A percentile compares a stretch with the other conserved stretches of the same genome.
These are phyloP conservation scores for Lipomyces orientalis DNA, from an alignment of 805 yeast genomes.

Conservation along the genomic window DNA sequence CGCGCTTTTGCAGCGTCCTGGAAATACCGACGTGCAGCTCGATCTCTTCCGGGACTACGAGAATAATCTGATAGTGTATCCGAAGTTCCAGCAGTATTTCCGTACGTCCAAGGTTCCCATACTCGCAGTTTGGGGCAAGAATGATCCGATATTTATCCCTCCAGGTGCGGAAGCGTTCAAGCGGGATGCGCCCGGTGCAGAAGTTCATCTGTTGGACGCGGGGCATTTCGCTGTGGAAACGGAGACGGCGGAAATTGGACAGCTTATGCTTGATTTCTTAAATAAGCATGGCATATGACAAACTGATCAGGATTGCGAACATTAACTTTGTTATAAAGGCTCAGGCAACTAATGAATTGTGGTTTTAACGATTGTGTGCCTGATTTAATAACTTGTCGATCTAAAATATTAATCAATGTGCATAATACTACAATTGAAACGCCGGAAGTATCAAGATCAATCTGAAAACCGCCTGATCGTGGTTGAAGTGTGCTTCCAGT, in stretches of 20 bases:
- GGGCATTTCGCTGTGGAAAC: constrained; percentile 52
- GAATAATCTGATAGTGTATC: constrained; percentile 48
- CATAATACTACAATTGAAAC: no score
- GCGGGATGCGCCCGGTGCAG: constrained; percentile 45
- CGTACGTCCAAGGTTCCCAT: constrained; percentile 46
- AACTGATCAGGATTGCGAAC: not conserved
- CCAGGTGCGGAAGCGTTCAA: constrained; percentile 51
- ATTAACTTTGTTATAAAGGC: no score
- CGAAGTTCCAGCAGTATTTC: constrained; percentile 48
- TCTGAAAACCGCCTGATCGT: no score
- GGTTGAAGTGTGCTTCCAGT: no score
- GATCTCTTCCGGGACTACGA: constrained; percentile 49
- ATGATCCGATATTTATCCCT: constrained; percentile 48
- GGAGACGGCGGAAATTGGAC: constrained; percentile 45
- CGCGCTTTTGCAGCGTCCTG: constrained; percentile 41
- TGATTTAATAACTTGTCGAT: no score
- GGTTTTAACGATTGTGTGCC: no score
- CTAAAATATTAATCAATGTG: no score
- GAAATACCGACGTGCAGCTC: constrained; percentile 46
- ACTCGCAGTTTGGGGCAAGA: constrained; percentile 52
- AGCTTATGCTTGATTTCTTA: constrained; percentile 41
- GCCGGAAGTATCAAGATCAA: no score
- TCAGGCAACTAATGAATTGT: no score
- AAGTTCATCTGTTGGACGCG: constrained; percentile 44
- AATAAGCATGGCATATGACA: not conserved